phyloP scores from a whole-genome alignment of 164 flowering plant species.

The Sextonia rubra region DNA sequence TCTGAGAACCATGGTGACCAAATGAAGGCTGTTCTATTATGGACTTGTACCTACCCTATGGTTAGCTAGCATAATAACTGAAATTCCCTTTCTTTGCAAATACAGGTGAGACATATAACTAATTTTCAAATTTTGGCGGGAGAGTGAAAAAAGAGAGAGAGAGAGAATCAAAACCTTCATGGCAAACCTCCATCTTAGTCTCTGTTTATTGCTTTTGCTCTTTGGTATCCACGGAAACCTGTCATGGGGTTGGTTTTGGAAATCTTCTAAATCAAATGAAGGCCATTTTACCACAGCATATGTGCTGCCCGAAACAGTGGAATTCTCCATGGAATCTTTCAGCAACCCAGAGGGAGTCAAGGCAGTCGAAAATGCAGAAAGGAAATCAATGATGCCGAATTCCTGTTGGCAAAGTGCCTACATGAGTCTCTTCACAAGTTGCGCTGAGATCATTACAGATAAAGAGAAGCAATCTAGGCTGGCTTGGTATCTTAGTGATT shows the following conservation, averaged over 20 bases:
- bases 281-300: not conserved
- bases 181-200: slow-evolving; percentile 6
- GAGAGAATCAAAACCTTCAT: not conserved
- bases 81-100: no score
- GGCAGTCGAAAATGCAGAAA: slow-evolving; percentile 46
- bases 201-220: slow-evolving; percentile 18
- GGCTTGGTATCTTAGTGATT: slow-evolving; percentile 79
- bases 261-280: not conserved
- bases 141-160: not conserved
- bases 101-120: not conserved
- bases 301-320: slow-evolving; percentile 17
- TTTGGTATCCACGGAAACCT: slow-evolving; percentile 15
- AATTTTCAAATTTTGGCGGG: slow-evolving; percentile 1
- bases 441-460: slow-evolving; percentile 50
- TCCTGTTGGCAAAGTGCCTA: slow-evolving; percentile 81
- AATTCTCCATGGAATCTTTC: slow-evolving; percentile 52
- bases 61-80: no score
- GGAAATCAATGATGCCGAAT: slow-evolving; percentile 31
- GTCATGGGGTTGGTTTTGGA: slow-evolving; percentile 5
- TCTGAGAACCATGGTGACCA: no score
- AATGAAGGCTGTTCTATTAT: no score
- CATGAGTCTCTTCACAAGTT: slow-evolving; percentile 47
- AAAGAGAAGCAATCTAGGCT: slow-evolving; percentile 59
- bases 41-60: no score
- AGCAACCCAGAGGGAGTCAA: slow-evolving; percentile 34